Base-by-base conservation (phyloP, 306 rosid species). In the Cicer pinnatifidum region DNA sequence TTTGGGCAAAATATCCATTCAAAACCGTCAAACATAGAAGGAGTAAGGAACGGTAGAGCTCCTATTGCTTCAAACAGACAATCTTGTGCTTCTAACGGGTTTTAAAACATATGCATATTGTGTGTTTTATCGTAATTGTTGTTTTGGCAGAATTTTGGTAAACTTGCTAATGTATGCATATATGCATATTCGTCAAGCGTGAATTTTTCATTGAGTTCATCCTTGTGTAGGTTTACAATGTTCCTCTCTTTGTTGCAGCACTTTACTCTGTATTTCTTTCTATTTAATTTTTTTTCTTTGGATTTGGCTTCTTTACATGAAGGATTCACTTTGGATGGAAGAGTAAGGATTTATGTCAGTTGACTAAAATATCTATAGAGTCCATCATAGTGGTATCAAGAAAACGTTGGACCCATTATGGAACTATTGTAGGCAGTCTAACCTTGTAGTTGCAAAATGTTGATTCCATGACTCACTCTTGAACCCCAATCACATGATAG, bases 391-490 rank as follows among this genome's bases (percentile, higher is more conserved):
- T 7, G 17, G 41, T 12, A 33, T 59, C 43, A 59, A 37, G 17
- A n/a, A 59, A 59, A n/a, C 6, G 43, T 33, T 3, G 6, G 17
- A 6, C 9, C 16, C 43, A 28, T 59, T 28, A n/a, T n/a, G 20
- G 44, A 37, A 35, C 44, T 37, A 35, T 35, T 60, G 67, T 60
- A 6, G 17, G 65, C 43, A 33, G 9, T 11, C 64, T 54, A 17
- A 54, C n/a, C 63, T 23, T 20, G 63, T 39, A 57, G 5, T 57
- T n/a, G 39, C 19, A 8, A 66, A 10, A 67, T 28, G 56, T 20
- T 12, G 11, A 66, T 67, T 20, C 11, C 72, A 66, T n/a, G 9
- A 63, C 50, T 15, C 69, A 40, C 45, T 39, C 43, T 5, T 61
- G 67, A 61, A 20, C 47, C 15, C 3, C 47, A 61, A 15, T 10